Evolutionary conservation across 495 filamentous ascomycete genomes (phyloP), one percentile per base, ranked within the genome.

Genomic region (Xylaria nigripes): DNA sequence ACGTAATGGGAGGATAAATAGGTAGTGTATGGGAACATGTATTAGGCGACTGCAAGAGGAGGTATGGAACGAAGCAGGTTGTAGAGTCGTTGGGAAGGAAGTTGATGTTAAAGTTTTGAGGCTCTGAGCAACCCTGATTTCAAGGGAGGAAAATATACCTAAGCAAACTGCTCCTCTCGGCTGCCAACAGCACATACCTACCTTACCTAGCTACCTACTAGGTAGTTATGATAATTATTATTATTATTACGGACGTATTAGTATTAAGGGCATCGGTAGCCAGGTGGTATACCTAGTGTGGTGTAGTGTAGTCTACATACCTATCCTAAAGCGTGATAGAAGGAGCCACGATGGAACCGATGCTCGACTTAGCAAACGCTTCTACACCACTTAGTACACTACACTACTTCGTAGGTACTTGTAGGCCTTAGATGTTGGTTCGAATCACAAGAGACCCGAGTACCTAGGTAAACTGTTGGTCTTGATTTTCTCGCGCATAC

Each of bases 161-260:
- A 48, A 48, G 44, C 51, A 32, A 47, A 48, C 16, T 23, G 44
- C 19, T 54, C 24, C 50, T 34, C 32, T 45, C 29, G 27, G 27
- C 27, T 29, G 9, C 27, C 27, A 4, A 29, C 27, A 4, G 9
- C 9, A 29, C 27, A 4, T 29, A 29, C 9, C 4, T 29, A 9
- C 27, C 27, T 4, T 29, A n/a, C n/a, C n/a, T n/a, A 36, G 32
- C 32, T 36, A 36, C 10, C 32, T 12, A 36, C 32, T 30, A 30
- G 27, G 27, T 36, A 36, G 32, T 36, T 36, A 36, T 36, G 6
- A 12, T 5, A 5, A 36, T 2, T 10, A 30, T 5, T 10, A 30
- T 30, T 4, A 10, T 30, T 10, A 5, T 4, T 30, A 30, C 10
- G 5, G 27, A 5, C 4, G 10, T 30, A 30, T 30, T 4, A 30